Evolutionary conservation across 208 protist species (phyloP).

Genomic region (Strigomonas culicis): DNA sequence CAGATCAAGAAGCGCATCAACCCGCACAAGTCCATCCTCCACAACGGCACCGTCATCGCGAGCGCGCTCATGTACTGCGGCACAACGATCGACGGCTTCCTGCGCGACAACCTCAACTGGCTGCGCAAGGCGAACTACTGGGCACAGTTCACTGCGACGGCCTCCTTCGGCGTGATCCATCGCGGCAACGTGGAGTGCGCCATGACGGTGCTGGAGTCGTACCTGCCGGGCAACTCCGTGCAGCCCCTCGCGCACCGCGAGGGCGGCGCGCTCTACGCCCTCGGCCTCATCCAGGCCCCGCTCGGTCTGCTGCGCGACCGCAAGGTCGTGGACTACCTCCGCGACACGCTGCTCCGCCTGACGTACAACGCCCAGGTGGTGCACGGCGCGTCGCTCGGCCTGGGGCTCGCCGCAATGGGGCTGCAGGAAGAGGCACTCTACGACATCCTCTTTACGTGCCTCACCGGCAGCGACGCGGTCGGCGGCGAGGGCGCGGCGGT

Average conservation of each 20-base stretch:
- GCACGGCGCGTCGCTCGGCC: constrained; percentile 98
- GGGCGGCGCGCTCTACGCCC: constrained; percentile 96
- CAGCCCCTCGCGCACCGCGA: constrained; percentile 91
- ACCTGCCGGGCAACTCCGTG: constrained; percentile 85
- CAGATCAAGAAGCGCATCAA: constrained; percentile 93
- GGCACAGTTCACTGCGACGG: constrained; percentile 96
- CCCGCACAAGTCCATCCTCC: constrained; percentile 64
- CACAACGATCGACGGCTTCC: constrained; percentile 97
- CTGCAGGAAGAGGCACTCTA: constrained; percentile 89
- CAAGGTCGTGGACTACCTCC: constrained; percentile 78
- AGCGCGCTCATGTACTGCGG: constrained; percentile 98
- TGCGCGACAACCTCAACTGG: constrained; percentile 98
- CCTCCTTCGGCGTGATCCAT: constrained; percentile 97
- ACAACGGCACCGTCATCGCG: constrained; percentile 94
- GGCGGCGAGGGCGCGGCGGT: constrained; percentile 97
- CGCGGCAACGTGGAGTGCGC: constrained; percentile 91
- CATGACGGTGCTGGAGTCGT: constrained; percentile 88
- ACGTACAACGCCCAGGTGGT: constrained; percentile 89
- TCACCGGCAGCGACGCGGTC: constrained; percentile 95
- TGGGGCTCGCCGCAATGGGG: constrained; percentile 91
- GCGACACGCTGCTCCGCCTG: constrained; percentile 61
- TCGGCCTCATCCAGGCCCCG: constrained; percentile 97
- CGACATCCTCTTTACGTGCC: constrained; percentile 94
- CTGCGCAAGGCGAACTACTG: constrained; percentile 95
- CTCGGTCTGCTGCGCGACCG: constrained; percentile 86